These are phyloP conservation scores for Fusarium albosuccineum DNA, from an alignment of 2,329 filamentous ascomycete genomes.

Conservation along the genomic window DNA sequence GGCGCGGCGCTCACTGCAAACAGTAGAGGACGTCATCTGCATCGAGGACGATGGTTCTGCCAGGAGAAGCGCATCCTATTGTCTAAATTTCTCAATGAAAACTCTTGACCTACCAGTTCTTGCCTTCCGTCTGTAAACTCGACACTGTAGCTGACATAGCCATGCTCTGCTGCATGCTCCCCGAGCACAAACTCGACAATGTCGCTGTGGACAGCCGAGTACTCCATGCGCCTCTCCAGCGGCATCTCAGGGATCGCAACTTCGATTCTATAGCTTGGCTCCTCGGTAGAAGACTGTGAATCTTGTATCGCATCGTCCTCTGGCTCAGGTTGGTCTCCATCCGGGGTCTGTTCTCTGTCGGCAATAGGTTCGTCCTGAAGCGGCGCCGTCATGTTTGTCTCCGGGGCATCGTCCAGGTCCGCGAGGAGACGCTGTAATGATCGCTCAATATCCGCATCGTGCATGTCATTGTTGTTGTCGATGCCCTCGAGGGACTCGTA, in stretches of 20 bases:
- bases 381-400: neutral
- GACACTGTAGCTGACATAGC: slow-evolving; percentile 51
- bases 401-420: neutral
- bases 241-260: slow-evolving; percentile 49
- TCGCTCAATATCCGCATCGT: slow-evolving; percentile 18
- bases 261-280: slow-evolving; percentile 42
- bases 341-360: neutral
- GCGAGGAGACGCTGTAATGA: slow-evolving; percentile 22
- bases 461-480: neutral
- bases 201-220: slow-evolving; percentile 51
- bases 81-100: slow-evolving; percentile 1
- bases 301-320: neutral
- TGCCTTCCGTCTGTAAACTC: slow-evolving; percentile 62
- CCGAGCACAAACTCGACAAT: slow-evolving; percentile 54
- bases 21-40: neutral
- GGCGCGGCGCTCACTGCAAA: slow-evolving; percentile 11
- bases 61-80: neutral
- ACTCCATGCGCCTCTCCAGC: slow-evolving; percentile 46
- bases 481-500: slow-evolving; percentile 18
- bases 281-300: neutral
- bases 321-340: neutral
- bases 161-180: slow-evolving; percentile 44
- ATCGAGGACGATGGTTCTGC: slow-evolving; percentile 1
- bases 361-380: neutral
- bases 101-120: slow-evolving; percentile 57